Base-by-base conservation (phyloP, 176 grass and related monocot species). In the Avena atlantica region DNA sequence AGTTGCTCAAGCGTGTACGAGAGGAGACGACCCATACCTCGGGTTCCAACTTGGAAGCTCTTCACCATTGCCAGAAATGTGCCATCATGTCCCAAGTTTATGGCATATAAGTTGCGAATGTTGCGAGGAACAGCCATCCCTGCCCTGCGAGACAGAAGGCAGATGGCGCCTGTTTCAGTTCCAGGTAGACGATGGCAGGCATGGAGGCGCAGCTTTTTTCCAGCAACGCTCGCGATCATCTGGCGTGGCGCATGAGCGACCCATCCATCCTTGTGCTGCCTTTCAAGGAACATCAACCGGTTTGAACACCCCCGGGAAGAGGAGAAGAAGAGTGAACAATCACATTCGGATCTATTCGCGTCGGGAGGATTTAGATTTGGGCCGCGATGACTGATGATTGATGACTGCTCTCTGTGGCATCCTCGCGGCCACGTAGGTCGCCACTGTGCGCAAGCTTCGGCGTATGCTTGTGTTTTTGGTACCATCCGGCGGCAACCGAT, bases 231-330 rank as follows among this genome's bases (percentile, higher is more conserved):
- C 23, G 3, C 72, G 0, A 29, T 52, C 73, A 53, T 6, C 47
- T 9, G 13, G 23, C 47, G 21, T 52, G 72, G 72, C 72, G 0
- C 73, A 76, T 76, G 73, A 48, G 48, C 48, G 73, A 15, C 73
- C 73, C 73, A 76, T 76, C 72, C 72, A 52, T 76, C 73, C 47
- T 13, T 52, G 47, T n/a, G 62, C 84, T 70, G 63, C 63, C 74
- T 57, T 47, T 5, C 13, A 20, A 78, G 74, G 34, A 78, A 78
- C 74, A 78, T 50, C 74, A 23, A 58, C 63, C 16, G 80, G 19
- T 13, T 36, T 17, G 70, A 62, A 44, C 36, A 3, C 16, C 19
- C 9, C 70, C 42, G 45, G 6, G 53, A 70, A 20, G 14, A 44
- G 49, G 20, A 58, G 36, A 16, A 42, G 36, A 44, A 34, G 34